A percentile compares a stretch with the other conserved stretches of the same genome.
Evolutionary conservation across 805 yeast species (phyloP).

Genomic region (Candida berthetii): DNA sequence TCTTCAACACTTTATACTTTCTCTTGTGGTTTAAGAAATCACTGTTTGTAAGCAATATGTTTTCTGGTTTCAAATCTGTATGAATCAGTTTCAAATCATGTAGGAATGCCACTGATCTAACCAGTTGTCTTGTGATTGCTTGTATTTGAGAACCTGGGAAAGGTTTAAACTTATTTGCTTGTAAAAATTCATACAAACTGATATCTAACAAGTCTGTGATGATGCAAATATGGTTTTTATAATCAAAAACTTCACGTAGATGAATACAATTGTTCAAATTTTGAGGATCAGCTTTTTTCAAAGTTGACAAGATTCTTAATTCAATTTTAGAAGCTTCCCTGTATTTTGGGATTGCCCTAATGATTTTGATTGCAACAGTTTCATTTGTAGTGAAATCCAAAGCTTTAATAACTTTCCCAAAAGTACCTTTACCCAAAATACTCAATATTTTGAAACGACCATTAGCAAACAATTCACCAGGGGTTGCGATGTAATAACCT

Average conservation of each 20-base stretch:
- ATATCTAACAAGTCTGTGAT: conserved; percentile 85
- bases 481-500: conserved; percentile 60
- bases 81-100: conserved; percentile 90
- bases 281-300: conserved; percentile 59
- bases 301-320: conserved; percentile 70
- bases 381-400: conserved; percentile 51
- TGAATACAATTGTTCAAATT: conserved; percentile 77
- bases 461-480: conserved; percentile 63
- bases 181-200: conserved; percentile 86
- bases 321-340: conserved; percentile 95
- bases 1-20: conserved; percentile 45
- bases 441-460: conserved; percentile 59
- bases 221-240: conserved; percentile 87
- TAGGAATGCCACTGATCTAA: conserved; percentile 79
- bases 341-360: conserved; percentile 87
- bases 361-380: conserved; percentile 83
- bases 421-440: conserved; percentile 86
- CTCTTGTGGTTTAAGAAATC: conserved; percentile 15
- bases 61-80: conserved; percentile 96
- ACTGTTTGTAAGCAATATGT: conserved; percentile 43
- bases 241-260: conserved; percentile 85
- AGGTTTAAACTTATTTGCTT: conserved; percentile 75
- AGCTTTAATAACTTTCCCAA: conserved; percentile 87
- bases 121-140: conserved; percentile 78
- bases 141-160: conserved; percentile 94